These are phyloP conservation scores for Fusarium scirpi DNA, from an alignment of 2,329 filamentous ascomycete genomes.

Conservation along the genomic window DNA sequence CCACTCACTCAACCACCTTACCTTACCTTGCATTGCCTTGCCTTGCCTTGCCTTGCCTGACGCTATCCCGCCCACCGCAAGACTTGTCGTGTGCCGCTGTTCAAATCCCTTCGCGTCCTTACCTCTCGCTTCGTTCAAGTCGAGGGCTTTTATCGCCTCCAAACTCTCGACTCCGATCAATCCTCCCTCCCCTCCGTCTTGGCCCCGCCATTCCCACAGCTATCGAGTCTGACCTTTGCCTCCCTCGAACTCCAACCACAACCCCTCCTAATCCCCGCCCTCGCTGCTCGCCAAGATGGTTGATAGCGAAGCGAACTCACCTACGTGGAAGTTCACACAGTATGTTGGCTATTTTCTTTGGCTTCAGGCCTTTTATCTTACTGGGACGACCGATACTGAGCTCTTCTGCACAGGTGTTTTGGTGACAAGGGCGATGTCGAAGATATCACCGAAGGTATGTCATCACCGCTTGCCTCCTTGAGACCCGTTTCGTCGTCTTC, in stretches of 20 bases:
- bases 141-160: constrained; percentile 26
- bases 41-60: constrained; percentile 19
- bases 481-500: constrained; percentile 25
- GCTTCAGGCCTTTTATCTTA: constrained; percentile 6
- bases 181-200: constrained; percentile 37
- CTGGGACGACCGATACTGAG: constrained; percentile 33
- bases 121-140: constrained; percentile 7
- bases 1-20: constrained; percentile 24
- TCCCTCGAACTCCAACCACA: constrained; percentile 42
- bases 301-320: constrained; percentile 92
- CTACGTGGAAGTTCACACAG: constrained; percentile 99
- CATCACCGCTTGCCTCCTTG: constrained; percentile 30
- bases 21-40: constrained; percentile 14
- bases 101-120: constrained; percentile 31
- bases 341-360: constrained; percentile 63
- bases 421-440: constrained; percentile 99
- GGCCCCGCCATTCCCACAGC: constrained; percentile 39
- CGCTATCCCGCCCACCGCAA: constrained; percentile 39
- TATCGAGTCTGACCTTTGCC: constrained; percentile 37
- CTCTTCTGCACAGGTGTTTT: constrained; percentile 79
- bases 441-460: constrained; percentile 93
- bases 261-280: constrained; percentile 45
- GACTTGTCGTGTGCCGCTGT: constrained; percentile 38
- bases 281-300: constrained; percentile 78
- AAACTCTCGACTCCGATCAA: constrained; percentile 29